Base-by-base conservation (phyloP, 495 filamentous ascomycete species). In the Penicillium angulare region DNA sequence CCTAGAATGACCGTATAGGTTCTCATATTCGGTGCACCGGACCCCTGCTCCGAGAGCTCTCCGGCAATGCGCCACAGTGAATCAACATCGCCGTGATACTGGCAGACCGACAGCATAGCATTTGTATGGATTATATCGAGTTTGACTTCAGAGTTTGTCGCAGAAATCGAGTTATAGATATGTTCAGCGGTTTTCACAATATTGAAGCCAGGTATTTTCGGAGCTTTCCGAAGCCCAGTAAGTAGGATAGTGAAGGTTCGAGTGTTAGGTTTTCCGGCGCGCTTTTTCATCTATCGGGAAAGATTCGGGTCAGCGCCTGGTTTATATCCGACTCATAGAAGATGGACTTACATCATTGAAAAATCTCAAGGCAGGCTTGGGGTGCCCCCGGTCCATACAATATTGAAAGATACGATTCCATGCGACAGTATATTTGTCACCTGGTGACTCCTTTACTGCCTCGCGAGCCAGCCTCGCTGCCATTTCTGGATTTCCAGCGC, bases 361-460 rank as follows among this genome's bases (percentile, higher is more conserved):
- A 2, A 87, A 76, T 66, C 86, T 88, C 35, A 91, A 61, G 13
- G 88, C 90, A 16, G 67, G 71, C 52, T 79, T 69, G 17, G 89
- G 68, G 16, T 71, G 73, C 7, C 77, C 73, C 18, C 79, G 68
- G 12, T 78, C 71, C 71, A 96, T 69, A 45, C 81, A 76, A 61
- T 87, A 84, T 33, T 88, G 80, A 41, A 97, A 81, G 23, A 96
- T 59, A 66, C 88, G 80, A 71, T 97, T 97, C 92, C 92, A 97
- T 42, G 85, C 85, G 43, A 91, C 89, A 8, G 77, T 67, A 48
- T 83, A 84, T 35, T 81, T 74, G 46, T 78, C 71, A 10, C 71
- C 47, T 51, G 77, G 43, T 4, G 22, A 21, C 12, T 48, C 21
- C 16, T 24, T 80, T 60, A 84, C 86, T 21, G 86, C 87, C 52